Evolutionary conservation across 192 early-diverging fungal species (phyloP), one percentile per base, ranked within the genome.

Genomic region (Coemansia interrupta): DNA sequence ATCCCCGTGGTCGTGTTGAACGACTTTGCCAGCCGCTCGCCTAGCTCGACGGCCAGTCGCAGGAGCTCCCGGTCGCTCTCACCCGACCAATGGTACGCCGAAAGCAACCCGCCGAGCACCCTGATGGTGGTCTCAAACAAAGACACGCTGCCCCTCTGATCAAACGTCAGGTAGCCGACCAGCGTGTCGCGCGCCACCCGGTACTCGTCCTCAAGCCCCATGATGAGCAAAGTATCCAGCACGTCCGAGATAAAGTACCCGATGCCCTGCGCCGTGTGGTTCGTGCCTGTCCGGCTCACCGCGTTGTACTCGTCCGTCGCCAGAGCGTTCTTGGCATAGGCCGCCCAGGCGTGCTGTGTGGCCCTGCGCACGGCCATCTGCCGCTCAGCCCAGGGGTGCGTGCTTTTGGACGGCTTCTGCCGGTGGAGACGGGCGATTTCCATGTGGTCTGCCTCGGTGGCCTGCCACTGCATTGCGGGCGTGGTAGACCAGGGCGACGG

Each of bases 181-280:
- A 97, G 72, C 86, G 89, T 93, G 24, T 78, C 68, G 2, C 84
- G 72, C 11, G 85, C 89, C 48, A 84, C 69, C 14, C 82, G 52
- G 67, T 89, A 95, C 58, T 95, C 91, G 9, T 87, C 78, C 1
- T 60, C 70, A 26, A 92, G 82, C 14, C 82, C 87, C 85, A 93
- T 90, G 24, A 96, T 47, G 18, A 84, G 66, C 46, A 93, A 81
- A 4, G 95, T 95, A 62, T 95, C 93, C 18, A 95, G 66, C 4
- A 89, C 82, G 66, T 97, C 95, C n/a, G 92, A 78, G 40, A 94
- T 88, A 45, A 89, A 92, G 52, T 92, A 84, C 0, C 95, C 95
- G 40, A 90, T 68, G 5, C 89, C 83, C 24, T 42, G 29, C 12
- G 26, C 32, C 5, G 86, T 70, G 82, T 90, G 84, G 51, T 92